Base-by-base conservation (phyloP, 2,329 filamentous ascomycete genomes). In the Penicillium sp. region DNA sequence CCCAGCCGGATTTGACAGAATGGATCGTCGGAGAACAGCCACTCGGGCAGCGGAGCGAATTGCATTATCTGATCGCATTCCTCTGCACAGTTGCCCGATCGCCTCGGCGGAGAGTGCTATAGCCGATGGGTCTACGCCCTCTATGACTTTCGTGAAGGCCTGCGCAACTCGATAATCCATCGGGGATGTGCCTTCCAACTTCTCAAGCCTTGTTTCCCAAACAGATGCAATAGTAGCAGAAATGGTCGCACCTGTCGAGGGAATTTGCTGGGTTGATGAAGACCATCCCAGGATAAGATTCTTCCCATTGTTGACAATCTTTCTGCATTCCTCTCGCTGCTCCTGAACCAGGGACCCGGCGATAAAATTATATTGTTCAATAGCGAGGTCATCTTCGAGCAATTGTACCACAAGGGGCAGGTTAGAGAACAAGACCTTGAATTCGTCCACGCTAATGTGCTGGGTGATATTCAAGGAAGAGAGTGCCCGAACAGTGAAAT, bases 401-500 rank as follows among this genome's bases (percentile, higher is more conserved):
- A 90, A 73, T 64, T 87, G 82, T 2, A 84, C 70, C 2, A 82
- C 83, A n/a, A 88, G 70, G 17, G 83, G 80, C 7, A 89, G 74
- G 62, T 84, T 82, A 29, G 77, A 78, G 44, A 85, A 79, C 3
- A 86, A 62, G n/a, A 76, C 70, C 59, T 77, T 72, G 26, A 73
- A 69, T 54, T 74, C 65, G 47, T 75, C 73, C 48, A 74, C 52
- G 45, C 75, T 67, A 7, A 80, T 55, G 38, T 69, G 65, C 15
- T 73, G 67, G 13, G 77, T 65, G 3, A 79, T 56, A 21, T 79
- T 73, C 2, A 75, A 75, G 1, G 74, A 75, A 19, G 78, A 77
- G 35, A 93, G 72, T 0, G 95, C 73, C 53, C 83, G 84, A 6
- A 83, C 81, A 0, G 87, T 85, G 73, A 93, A 97, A 53, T 90